A percentile compares a stretch with the other conserved stretches of the same genome.
Conservation (phyloP, 192 early-diverging fungal genomes). For the Coemansia sp. region DNA sequence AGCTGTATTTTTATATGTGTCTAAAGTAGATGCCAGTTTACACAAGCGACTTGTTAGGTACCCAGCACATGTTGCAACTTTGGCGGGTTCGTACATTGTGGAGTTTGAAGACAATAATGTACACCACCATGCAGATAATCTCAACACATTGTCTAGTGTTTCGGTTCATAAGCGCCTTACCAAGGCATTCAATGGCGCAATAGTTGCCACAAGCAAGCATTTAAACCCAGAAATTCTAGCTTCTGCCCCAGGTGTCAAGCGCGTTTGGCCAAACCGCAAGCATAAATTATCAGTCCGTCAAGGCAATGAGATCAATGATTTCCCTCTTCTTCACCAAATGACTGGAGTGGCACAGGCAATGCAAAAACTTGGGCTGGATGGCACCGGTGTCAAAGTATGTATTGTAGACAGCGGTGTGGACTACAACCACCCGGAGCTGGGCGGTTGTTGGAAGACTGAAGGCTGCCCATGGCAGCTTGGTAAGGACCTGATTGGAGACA, state of each 20-base stretch:
- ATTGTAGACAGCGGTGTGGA: conserved; percentile 69
- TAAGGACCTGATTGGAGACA: conserved; percentile 60
- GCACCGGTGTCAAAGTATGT: conserved; percentile 64
- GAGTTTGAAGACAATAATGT: conserved; percentile 19
- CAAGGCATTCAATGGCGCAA: conserved; percentile 15
- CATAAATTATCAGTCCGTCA: conserved; percentile 9
- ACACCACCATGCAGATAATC: conserved; percentile 3
- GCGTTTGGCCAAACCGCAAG: conserved; percentile 23
- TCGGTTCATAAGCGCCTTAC: conserved; percentile 7
- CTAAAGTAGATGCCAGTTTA: background rate
- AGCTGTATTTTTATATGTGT: background rate
- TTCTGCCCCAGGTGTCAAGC: conserved; percentile 17
- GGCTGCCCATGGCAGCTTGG: conserved; percentile 60
- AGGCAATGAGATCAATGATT: background rate
- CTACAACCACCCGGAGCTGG: conserved; percentile 63
- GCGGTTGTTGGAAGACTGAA: conserved; percentile 60
- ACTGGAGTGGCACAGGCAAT: conserved; percentile 55
- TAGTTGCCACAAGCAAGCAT: conserved; percentile 14
- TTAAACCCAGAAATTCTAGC: conserved; percentile 9
- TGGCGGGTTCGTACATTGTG: conserved; percentile 26
- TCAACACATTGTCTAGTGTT: conserved; percentile 8
- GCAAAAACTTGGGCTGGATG: conserved; percentile 52
- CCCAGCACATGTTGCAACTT: conserved; percentile 14
- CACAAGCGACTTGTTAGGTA: conserved; percentile 15
- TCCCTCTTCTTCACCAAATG: conserved; percentile 32